A percentile compares a stretch with the other conserved stretches of the same genome.
Evolutionary conservation across 2,329 filamentous ascomycete genomes (phyloP).

Genomic region (Gliomastix tumulicola): DNA sequence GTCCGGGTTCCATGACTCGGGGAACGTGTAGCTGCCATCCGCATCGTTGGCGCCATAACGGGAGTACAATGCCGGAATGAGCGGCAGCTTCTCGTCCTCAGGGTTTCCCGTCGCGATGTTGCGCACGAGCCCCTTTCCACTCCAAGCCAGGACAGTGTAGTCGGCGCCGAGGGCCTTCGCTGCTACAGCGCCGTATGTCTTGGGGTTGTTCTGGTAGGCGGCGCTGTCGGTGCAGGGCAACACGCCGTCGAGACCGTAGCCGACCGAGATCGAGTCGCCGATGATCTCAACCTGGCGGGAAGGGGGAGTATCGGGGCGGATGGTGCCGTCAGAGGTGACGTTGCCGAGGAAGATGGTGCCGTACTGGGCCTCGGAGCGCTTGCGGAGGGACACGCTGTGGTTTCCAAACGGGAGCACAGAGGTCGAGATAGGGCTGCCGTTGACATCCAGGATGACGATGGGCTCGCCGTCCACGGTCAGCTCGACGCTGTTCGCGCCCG

Average conservation of each 20-base stretch:
- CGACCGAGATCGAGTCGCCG: constrained; percentile 36
- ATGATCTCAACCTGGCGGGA: constrained; percentile 32
- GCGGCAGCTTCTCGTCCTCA: constrained; percentile 22
- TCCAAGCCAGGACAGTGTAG: constrained; percentile 35
- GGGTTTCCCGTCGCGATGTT: constrained; percentile 23
- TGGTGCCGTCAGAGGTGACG: constrained; percentile 15
- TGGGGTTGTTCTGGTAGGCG: constrained; percentile 26
- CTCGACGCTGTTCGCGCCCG: constrained; percentile 22
- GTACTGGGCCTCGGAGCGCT: constrained; percentile 27
- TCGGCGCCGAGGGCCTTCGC: constrained; percentile 31
- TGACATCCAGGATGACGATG: constrained; percentile 17
- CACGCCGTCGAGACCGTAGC: constrained; percentile 32
- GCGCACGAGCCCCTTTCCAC: constrained; percentile 31
- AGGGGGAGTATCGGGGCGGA: constrained; percentile 11
- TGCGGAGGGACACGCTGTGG: constrained; percentile 28
- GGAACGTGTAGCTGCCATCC: constrained; percentile 27
- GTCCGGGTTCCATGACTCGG: constrained; percentile 15
- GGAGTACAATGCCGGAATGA: constrained; percentile 32
- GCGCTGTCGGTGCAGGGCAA: constrained; percentile 30
- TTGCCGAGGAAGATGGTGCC: constrained; percentile 10
- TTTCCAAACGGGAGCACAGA: constrained; percentile 19
- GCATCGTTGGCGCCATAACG: constrained; percentile 32
- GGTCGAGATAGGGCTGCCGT: constrained; percentile 18
- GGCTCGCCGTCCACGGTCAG: constrained; percentile 22
- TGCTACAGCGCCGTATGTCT: constrained; percentile 33